These are phyloP conservation scores for Aspergillus costaricaensis DNA, from an alignment of 2,329 filamentous ascomycete species.

Conservation along the genomic window DNA sequence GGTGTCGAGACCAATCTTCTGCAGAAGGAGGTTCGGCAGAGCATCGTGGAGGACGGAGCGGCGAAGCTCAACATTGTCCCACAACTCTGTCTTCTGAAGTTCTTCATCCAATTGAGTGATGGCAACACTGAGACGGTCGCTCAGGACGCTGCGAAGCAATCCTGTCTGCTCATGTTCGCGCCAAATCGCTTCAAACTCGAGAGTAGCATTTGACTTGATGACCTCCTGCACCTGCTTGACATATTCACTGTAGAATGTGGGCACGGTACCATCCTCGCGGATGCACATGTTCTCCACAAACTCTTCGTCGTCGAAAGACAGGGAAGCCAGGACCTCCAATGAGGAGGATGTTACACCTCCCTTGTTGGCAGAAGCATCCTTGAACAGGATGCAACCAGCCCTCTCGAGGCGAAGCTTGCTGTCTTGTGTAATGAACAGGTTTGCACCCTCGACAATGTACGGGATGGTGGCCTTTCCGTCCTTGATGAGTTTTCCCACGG, in stretches of 20 bases:
- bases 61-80: constrained; percentile 79
- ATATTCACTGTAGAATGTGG: constrained; percentile 90
- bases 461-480: constrained; percentile 85
- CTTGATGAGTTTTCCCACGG: constrained; percentile 82
- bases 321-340: constrained; percentile 88
- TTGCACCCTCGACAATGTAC: constrained; percentile 97
- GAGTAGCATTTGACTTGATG: constrained; percentile 84
- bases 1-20: constrained; percentile 88
- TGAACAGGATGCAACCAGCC: constrained; percentile 93
- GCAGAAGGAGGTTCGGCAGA: constrained; percentile 76
- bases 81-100: constrained; percentile 87
- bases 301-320: constrained; percentile 87
- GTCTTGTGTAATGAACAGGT: constrained; percentile 98
- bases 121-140: constrained; percentile 83
- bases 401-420: constrained; percentile 93
- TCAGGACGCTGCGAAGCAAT: constrained; percentile 78
- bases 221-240: constrained; percentile 88
- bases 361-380: constrained; percentile 98
- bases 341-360: constrained; percentile 97
- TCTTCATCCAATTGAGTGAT: constrained; percentile 98
- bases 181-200: constrained; percentile 99
- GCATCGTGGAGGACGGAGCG: constrained; percentile 79
- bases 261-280: constrained; percentile 71
- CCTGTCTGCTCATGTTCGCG: constrained; percentile 84
- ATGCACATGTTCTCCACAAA: constrained; percentile 96